Percentiles rank a stretch among this genome's conserved stretches.
Evolutionary conservation across 129 eudicot genomes (phyloP).

Genomic region (Cynara cardunculus): DNA sequence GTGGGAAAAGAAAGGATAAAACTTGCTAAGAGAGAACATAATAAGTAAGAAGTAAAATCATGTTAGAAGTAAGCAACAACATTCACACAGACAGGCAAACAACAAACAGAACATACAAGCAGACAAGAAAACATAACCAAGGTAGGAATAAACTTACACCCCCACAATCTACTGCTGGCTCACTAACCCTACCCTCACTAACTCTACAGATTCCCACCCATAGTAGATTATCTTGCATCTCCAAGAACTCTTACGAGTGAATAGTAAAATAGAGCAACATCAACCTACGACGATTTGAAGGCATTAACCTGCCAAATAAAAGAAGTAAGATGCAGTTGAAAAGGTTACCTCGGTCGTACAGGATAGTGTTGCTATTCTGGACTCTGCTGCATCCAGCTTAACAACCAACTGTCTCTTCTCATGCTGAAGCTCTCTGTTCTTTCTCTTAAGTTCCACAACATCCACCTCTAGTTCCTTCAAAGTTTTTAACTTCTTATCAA

Average conservation of each 20-base stretch:
- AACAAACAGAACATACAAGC: too few species aligned
- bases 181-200: too few species aligned
- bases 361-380: slow-evolving; percentile 56
- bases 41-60: too few species aligned
- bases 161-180: too few species aligned
- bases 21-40: too few species aligned
- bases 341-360: slow-evolving; percentile 77
- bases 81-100: neutral
- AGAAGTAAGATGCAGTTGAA: neutral
- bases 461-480: slow-evolving; percentile 77
- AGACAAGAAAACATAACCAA: too few species aligned
- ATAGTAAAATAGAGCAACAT: neutral
- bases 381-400: slow-evolving; percentile 74
- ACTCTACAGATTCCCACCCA: too few species aligned
- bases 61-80: neutral
- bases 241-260: too few species aligned
- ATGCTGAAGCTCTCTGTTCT: slow-evolving; percentile 90
- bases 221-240: too few species aligned
- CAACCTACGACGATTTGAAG: neutral
- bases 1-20: too few species aligned
- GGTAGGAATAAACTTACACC: too few species aligned
- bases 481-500: slow-evolving; percentile 73
- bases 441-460: slow-evolving; percentile 79
- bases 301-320: too few species aligned
- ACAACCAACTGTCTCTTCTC: slow-evolving; percentile 78